phyloP scores from a whole-genome alignment of 305 asterid species.

The Stenogyne calaminthoides region DNA sequence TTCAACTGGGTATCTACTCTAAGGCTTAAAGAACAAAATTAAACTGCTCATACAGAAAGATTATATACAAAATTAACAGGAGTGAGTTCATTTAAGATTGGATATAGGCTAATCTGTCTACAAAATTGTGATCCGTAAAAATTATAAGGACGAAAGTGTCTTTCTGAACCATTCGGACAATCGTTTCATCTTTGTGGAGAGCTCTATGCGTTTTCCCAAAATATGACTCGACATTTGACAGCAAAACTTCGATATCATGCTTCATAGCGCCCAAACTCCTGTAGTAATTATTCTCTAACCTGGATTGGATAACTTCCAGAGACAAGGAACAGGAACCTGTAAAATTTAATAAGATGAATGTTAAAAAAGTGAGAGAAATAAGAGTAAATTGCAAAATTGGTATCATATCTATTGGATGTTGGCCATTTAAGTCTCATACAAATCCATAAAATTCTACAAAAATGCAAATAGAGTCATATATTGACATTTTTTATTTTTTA shows the following conservation, averaged over 20 bases:
- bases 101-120: conserved; percentile 48
- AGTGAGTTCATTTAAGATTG: conserved; percentile 4
- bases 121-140: conserved; percentile 57
- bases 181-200: conserved; percentile 55
- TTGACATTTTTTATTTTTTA: neutral
- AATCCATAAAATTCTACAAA: neutral
- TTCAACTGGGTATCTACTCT: conserved; percentile 27
- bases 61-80: conserved; percentile 32
- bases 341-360: conserved; percentile 14
- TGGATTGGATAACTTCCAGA: conserved; percentile 64
- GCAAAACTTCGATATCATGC: conserved; percentile 81
- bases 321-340: conserved; percentile 91
- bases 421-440: neutral
- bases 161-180: conserved; percentile 77
- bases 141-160: conserved; percentile 57
- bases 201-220: conserved; percentile 64
- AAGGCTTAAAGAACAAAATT: conserved; percentile 7
- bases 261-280: conserved; percentile 79
- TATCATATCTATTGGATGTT: neutral
- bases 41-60: neutral
- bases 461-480: neutral
- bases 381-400: neutral
- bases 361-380: neutral
- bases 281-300: conserved; percentile 85
- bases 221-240: conserved; percentile 63